These are phyloP conservation scores for Mucor mucedo DNA, from an alignment of 371 early-diverging fungal species.

Conservation along the genomic window DNA sequence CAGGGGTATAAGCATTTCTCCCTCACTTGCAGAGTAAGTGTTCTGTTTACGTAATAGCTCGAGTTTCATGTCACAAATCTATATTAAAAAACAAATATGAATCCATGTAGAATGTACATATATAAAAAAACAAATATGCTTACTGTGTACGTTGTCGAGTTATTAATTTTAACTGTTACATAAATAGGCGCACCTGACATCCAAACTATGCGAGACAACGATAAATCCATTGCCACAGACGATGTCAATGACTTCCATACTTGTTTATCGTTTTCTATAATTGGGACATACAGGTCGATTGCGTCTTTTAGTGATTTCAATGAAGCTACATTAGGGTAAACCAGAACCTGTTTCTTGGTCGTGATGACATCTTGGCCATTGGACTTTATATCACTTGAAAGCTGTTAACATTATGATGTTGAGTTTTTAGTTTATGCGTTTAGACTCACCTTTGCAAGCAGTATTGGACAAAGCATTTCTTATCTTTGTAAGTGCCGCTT, in stretches of 20 bases:
- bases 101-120: background rate
- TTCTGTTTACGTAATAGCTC: constrained; percentile 36
- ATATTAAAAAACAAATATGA: constrained; percentile 2
- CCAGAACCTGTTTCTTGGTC: background rate
- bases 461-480: constrained; percentile 36
- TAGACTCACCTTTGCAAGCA: constrained; percentile 31
- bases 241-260: constrained; percentile 13
- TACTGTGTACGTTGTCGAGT: constrained; percentile 18
- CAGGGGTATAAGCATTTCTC: constrained; percentile 7
- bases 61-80: constrained; percentile 33
- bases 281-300: constrained; percentile 1
- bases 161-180: constrained; percentile 25
- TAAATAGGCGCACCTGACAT: constrained; percentile 41
- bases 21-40: background rate
- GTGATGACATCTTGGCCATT: background rate
- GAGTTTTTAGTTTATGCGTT: no score
- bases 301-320: constrained; percentile 9
- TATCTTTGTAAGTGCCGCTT: constrained; percentile 31
- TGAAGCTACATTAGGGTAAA: constrained; percentile 3
- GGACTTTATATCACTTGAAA: background rate
- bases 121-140: background rate
- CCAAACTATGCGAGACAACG: constrained; percentile 36
- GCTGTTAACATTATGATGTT: background rate
- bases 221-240: constrained; percentile 22
- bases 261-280: constrained; percentile 1